Evolutionary conservation across 2,329 filamentous ascomycete genomes (phyloP), one percentile per base, ranked within the genome.

Genomic region (Colletotrichum filicis): DNA sequence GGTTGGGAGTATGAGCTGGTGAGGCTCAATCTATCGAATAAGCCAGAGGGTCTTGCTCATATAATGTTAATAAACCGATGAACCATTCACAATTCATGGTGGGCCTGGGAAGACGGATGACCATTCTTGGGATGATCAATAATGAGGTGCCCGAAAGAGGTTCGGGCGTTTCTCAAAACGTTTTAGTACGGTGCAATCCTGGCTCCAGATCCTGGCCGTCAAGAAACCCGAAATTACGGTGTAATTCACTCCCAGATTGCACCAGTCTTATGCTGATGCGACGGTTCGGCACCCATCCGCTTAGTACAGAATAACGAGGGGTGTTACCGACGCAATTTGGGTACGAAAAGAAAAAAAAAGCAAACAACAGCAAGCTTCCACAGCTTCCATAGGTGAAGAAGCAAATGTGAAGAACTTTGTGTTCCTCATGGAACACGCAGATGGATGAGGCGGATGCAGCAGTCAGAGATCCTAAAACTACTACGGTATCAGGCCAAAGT

Each of bases 221-320:
- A 60, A 46, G 46, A 66, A 52, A 52, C 42, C 46, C 71, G 71
- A 73, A 61, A 73, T 73, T 73, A 61, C 66, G 56, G 71, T 65
- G 56, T 65, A 53, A 64, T 60, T 26, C 22, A n/a, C 32, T 56
- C 59, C 26, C 60, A 61, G 70, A 70, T 71, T 70, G 49, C 66
- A 52, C 24, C 28, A 22, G 28, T 14, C 12, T 73, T 22, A 70
- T 70, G 66, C 66, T n/a, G 30, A 57, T 70, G 46, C 56, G 53
- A 35, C 60, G 4, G 12, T 35, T 35, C 32, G 32, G 32, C 24
- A 7, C 5, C 22, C 52, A 59, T 35, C 11, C 32, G 5, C 16
- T 22, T 0, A 2, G 11, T 19, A n/a, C 1, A 11, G 9, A 49
- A 22, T 11, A 8, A 7, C 19, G 16, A 12, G 4, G 5, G 4